Percentiles rank a stretch among this genome's conserved stretches.
Conservation (phyloP, 495 filamentous ascomycete species). For the Penicillium taxi region DNA sequence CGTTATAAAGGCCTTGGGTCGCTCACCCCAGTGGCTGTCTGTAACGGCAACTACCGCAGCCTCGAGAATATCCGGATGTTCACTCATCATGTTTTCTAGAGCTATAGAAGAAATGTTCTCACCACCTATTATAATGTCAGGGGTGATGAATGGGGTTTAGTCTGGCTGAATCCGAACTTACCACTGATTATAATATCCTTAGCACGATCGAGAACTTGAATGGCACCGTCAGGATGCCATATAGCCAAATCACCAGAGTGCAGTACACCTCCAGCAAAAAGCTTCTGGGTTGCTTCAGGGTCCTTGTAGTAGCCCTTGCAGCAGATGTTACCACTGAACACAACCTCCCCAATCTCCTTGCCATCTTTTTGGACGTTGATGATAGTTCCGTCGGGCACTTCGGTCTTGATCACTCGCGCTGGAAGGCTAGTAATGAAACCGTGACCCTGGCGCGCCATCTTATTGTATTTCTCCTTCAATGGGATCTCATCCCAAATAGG, state of each 20-base stretch:
- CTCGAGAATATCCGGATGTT: constrained; percentile 83
- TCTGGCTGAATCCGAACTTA: no score
- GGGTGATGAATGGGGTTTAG: no score
- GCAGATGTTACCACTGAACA: constrained; percentile 88
- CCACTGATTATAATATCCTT: constrained; percentile 99
- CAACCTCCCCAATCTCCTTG: constrained; percentile 87
- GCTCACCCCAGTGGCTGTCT: constrained; percentile 89
- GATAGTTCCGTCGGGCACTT: constrained; percentile 56
- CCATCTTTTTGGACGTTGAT: constrained; percentile 74
- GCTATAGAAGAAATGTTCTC: constrained; percentile 96
- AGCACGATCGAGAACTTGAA: constrained; percentile 86
- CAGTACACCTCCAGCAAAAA: constrained; percentile 79
- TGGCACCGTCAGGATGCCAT: constrained; percentile 78
- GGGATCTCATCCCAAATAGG: constrained; percentile 71
- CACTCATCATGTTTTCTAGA: constrained; percentile 84
- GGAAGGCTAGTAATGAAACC: constrained; percentile 82
- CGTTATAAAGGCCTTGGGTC: constrained; percentile 90
- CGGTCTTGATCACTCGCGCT: constrained; percentile 73
- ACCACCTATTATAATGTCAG: constrained; percentile 73
- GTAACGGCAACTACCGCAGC: constrained; percentile 83
- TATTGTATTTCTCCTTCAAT: constrained; percentile 62
- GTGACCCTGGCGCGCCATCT: constrained; percentile 90
- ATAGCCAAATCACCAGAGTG: constrained; percentile 92
- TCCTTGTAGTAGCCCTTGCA: constrained; percentile 90
- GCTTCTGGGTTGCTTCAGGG: constrained; percentile 71